phyloP scores from a whole-genome alignment of 2,329 filamentous ascomycete genomes.

The Dothideomycetes sp. region DNA sequence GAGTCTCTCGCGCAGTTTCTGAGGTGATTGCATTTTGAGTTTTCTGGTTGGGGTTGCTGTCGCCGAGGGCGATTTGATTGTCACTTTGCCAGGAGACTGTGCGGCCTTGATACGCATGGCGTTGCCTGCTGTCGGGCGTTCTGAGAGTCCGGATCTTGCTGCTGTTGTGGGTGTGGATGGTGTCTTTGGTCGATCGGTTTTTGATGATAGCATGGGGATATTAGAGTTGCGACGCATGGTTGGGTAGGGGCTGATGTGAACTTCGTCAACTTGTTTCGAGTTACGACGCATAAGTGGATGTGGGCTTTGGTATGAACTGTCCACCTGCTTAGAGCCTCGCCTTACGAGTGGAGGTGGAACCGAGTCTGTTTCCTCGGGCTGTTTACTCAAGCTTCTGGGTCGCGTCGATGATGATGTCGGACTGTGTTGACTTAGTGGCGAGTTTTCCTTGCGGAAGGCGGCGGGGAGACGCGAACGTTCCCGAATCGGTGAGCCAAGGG shows the following conservation, averaged over 20 bases:
- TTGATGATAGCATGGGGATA: slow-evolving; percentile 18
- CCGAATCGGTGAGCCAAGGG: slow-evolving; percentile 31
- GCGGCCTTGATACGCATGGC: slow-evolving; percentile 53
- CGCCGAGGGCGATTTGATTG: slow-evolving; percentile 8
- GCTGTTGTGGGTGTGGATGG: slow-evolving; percentile 34
- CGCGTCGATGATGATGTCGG: slow-evolving; percentile 18
- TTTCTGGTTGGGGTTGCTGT: slow-evolving; percentile 43
- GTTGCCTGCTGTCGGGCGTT: slow-evolving; percentile 42
- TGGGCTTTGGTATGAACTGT: background rate
- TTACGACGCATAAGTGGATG: background rate
- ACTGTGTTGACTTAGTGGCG: slow-evolving; percentile 25
- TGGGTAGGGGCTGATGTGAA: slow-evolving; percentile 21
- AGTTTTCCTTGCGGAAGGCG: slow-evolving; percentile 36
- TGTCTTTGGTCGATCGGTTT: slow-evolving; percentile 14
- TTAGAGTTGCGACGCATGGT: slow-evolving; percentile 14
- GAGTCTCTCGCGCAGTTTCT: slow-evolving; percentile 69
- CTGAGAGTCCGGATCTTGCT: slow-evolving; percentile 40
- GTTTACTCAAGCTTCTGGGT: slow-evolving; percentile 22
- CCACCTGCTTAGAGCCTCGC: slow-evolving; percentile 7
- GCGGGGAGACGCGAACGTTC: slow-evolving; percentile 26
- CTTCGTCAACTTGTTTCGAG: slow-evolving; percentile 19
- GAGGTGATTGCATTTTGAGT: slow-evolving; percentile 55
- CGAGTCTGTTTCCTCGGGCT: slow-evolving; percentile 25
- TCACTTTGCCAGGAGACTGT: slow-evolving; percentile 11
- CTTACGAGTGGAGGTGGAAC: slow-evolving; percentile 5